These are phyloP conservation scores for Thalassiosira delicatula DNA, from an alignment of 352 stramenopile genomes.

Conservation along the genomic window DNA sequence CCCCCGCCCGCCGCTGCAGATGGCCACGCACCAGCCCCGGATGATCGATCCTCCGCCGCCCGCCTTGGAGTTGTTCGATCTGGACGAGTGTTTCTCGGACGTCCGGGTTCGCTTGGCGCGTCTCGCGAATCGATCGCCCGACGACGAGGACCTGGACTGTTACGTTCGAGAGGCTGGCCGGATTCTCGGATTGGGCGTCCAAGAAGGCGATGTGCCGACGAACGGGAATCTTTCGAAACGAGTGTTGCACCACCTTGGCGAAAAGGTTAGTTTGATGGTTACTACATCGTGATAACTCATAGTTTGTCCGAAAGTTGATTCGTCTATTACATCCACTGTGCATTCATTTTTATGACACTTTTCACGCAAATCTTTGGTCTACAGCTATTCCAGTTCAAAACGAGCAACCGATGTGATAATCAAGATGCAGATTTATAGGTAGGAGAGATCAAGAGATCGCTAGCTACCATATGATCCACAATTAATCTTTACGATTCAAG, in stretches of 20 bases:
- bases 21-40: constrained; percentile 92
- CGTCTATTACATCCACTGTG: too few relatives aligned
- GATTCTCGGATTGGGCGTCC: constrained; percentile 87
- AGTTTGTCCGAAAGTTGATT: too few relatives aligned
- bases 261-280: constrained; percentile 33
- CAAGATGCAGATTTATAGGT: too few relatives aligned
- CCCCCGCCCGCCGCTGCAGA: constrained; percentile 90
- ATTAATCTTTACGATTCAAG: too few relatives aligned
- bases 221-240: constrained; percentile 30
- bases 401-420: too few relatives aligned
- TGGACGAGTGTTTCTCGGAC: constrained; percentile 95
- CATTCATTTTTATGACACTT: too few relatives aligned
- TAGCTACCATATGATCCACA: too few relatives aligned
- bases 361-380: too few relatives aligned
- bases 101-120: constrained; percentile 90
- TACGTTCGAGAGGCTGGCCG: constrained; percentile 92
- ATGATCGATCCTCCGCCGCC: constrained; percentile 89
- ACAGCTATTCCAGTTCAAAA: too few relatives aligned
- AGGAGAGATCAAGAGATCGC: too few relatives aligned
- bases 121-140: constrained; percentile 93
- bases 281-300: too few relatives aligned
- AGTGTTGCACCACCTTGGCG: constrained; percentile 20
- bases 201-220: neutral
- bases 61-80: constrained; percentile 94
- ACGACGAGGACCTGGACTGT: constrained; percentile 92